phyloP scores from a whole-genome alignment of 257 asterid genomes.

The Solanum etuberosum region DNA sequence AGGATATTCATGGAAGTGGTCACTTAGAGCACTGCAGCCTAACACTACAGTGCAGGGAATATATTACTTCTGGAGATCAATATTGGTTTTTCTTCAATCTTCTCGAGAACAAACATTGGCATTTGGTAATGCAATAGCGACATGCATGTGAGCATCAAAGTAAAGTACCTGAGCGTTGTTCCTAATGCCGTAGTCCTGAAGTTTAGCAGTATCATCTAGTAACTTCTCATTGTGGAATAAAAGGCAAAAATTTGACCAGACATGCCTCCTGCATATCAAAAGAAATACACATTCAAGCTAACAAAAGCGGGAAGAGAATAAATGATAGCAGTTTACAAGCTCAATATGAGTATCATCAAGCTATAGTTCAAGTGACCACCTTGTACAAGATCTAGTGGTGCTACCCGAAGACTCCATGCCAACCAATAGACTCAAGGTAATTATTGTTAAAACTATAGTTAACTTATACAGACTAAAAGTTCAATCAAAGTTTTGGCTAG shows the following conservation, averaged over 20 bases:
- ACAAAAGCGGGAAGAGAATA: not conserved
- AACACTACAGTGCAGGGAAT: not conserved
- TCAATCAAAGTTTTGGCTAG: not conserved
- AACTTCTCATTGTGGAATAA: conserved; percentile 58
- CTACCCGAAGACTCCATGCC: not conserved
- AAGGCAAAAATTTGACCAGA: conserved; percentile 80
- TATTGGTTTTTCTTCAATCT: not conserved
- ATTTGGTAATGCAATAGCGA: not conserved
- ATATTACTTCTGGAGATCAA: not conserved
- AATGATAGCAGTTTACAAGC: not conserved
- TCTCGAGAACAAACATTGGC: not conserved
- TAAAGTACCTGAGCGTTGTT: conserved; percentile 71
- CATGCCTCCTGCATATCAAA: conserved; percentile 66
- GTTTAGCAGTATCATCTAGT: conserved; percentile 47
- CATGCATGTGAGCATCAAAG: not conserved
- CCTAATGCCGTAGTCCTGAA: conserved; percentile 55
- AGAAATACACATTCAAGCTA: not conserved
- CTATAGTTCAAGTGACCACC: not conserved
- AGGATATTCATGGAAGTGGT: not conserved
- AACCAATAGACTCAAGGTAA: not conserved
- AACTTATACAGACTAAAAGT: not conserved
- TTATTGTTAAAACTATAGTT: not conserved
- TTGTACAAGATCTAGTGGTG: no score
- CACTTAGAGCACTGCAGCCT: not conserved
- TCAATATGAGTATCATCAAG: not conserved